These are phyloP conservation scores for Auxenochlorella pyrenoidosa DNA, from an alignment of 139 green algal genomes.

Conservation along the genomic window DNA sequence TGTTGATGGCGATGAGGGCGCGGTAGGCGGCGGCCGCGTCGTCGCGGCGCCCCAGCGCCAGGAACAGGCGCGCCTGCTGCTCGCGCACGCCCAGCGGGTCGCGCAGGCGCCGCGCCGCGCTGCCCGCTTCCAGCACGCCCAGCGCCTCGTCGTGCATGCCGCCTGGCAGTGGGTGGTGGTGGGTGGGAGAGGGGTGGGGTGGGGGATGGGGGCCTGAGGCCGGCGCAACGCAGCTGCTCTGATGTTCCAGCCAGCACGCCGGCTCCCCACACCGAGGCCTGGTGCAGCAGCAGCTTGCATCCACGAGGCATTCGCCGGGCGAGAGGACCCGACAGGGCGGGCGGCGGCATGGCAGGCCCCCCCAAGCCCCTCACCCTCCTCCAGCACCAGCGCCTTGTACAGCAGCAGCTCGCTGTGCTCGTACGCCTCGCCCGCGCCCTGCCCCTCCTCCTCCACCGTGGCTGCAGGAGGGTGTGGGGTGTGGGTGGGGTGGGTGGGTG, in stretches of 20 bases:
- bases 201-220: background rate
- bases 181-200: background rate
- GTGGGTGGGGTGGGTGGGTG: too few relatives aligned
- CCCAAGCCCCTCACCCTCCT: constrained; percentile 71
- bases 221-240: too few relatives aligned
- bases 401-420: constrained; percentile 97
- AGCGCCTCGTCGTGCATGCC: constrained; percentile 56
- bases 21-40: constrained; percentile 81
- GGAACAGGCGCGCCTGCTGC: constrained; percentile 68
- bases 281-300: background rate
- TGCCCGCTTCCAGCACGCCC: constrained; percentile 56
- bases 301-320: too few relatives aligned
- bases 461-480: constrained; percentile 15
- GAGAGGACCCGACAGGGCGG: too few relatives aligned
- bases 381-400: constrained; percentile 91
- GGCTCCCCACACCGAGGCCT: too few relatives aligned
- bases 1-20: constrained; percentile 75
- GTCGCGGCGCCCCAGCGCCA: constrained; percentile 46
- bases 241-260: too few relatives aligned
- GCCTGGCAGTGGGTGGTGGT: constrained; percentile 40
- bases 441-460: constrained; percentile 42
- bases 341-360: background rate
- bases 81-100: constrained; percentile 82
- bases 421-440: constrained; percentile 80
- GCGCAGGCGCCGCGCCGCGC: constrained; percentile 69